A percentile compares a stretch with the other conserved stretches of the same genome.
phyloP scores from a whole-genome alignment of 768 basidiomycete species.

The Russula ochroleuca region DNA sequence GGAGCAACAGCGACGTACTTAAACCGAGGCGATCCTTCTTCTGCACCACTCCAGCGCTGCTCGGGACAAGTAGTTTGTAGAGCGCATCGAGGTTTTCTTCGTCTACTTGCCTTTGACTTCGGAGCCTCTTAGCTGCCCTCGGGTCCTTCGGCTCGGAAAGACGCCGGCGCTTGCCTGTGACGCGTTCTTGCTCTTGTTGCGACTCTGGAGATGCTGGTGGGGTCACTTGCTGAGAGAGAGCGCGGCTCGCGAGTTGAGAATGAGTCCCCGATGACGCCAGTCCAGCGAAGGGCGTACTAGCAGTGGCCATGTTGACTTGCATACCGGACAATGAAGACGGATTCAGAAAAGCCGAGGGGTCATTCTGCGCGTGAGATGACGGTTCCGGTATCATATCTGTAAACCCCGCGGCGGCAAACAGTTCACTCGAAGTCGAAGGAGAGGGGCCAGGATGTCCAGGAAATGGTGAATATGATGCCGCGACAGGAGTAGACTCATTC shows the following conservation, averaged over 20 bases:
- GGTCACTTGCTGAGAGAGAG: background rate
- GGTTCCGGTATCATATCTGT: background rate
- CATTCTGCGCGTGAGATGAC: background rate
- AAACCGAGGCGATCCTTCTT: constrained; percentile 17
- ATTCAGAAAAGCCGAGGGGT: background rate
- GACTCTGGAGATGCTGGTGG: background rate
- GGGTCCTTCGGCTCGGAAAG: background rate
- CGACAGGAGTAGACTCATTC: background rate
- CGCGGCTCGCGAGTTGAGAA: background rate
- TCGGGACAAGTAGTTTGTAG: background rate
- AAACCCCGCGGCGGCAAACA: too few species aligned
- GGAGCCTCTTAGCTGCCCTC: constrained; percentile 11
- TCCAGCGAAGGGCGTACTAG: too few species aligned
- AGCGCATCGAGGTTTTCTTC: background rate
- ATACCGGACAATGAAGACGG: background rate
- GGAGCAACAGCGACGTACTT: background rate
- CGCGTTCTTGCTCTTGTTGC: background rate
- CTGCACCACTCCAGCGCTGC: background rate
- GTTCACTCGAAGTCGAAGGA: background rate
- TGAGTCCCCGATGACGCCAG: background rate
- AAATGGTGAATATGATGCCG: background rate
- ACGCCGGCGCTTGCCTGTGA: background rate
- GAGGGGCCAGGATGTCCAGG: background rate
- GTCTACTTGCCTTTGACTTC: background rate
- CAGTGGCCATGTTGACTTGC: background rate